Base-by-base conservation (phyloP, 495 filamentous ascomycete genomes). In the Penicillium malachiteum region DNA sequence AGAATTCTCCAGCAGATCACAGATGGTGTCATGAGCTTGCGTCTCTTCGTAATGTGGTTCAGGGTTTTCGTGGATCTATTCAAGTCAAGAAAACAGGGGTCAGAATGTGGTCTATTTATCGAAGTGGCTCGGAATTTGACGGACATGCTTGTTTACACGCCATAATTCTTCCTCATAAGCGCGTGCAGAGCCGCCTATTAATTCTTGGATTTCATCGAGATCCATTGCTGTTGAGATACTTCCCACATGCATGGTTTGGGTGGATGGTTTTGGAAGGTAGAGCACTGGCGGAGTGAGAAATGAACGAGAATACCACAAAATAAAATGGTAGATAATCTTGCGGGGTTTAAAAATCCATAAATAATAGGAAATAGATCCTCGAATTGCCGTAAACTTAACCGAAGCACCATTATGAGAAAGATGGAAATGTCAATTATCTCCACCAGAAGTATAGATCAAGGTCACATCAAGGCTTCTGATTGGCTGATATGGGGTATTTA, bases 41-140 rank as follows among this genome's bases (percentile, higher is more conserved):
- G 52, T 40, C 39, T 60, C 57, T 50, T 60, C 48, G 14, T 52
- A 60, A 11, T 43, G 48, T 14, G 51, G 49, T 40, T 60, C 57
- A 12, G 57, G 53, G 33, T 60, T 60, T n/a, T 18, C 21, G 43
- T 46, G 43, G 30, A 46, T 46, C 43, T 48, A 12, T 12, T 48
- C 21, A 26, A 21, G 16, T 12, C 9, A 11, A 18, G 42, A 18
- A 44, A 44, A 44, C 10, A n/a, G 8, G 4, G 21, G 21, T 26
- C 21, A 26, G 21, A 4, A 26, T 26, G 21, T 4, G 21, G 21
- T 26, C 21, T 26, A 26, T 26, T 26, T 2, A 26, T 26, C 4
- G 21, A 4, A 1, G 21, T 26, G 4, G 21, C 2, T 26, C n/a
- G 4, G 4, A 26, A 26, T 26, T 17, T 17, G n/a, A 42, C 14